Base-by-base conservation (phyloP, 352 stramenopile genomes). In the Pythium vanterpoolii region DNA sequence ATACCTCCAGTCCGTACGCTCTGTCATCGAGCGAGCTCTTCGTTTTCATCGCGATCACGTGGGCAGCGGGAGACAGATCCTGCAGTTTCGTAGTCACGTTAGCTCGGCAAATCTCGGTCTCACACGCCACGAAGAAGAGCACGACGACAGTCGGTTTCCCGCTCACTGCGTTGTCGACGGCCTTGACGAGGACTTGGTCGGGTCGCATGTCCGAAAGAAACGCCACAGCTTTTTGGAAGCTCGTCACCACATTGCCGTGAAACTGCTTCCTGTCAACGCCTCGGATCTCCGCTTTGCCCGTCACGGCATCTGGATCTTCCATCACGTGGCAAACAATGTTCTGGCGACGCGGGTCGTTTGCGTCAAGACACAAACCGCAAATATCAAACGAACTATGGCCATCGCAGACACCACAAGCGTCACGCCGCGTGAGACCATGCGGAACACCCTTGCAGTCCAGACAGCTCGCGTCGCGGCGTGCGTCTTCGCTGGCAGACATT, bases 341-440 rank as follows among this genome's bases (percentile, higher is more conserved):
- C 56, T 78, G 67, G 2, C 67, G 64, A 5, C 67, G 44, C 7
- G 64, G 67, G 26, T 78, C 69, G 14, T 49, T 45, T 2, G 50
- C 62, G n/a, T 77, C 67, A 18, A 75, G 53, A 42, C 71, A 78
- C 7, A 78, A 31, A 2, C 71, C 71, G 30, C 71, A 78, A 9
- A 60, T 60, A 50, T 78, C 71, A 19, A 78, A 76, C 10, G 71
- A 75, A 0, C 71, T 67, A 26, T 66, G 67, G 23, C 71, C 64
- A 31, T 52, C 64, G 39, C 71, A 78, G 8, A 74, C 40, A 0
- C 71, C 71, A 36, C 71, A 78, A 1, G 52, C 47, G 36, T 75
- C 71, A 11, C 42, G 28, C n/a, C 50, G 46, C 0, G 64, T 46
- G 18, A 21, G 34, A 5, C 71, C 64, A 24, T 65, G 65, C 3